Base-by-base conservation (phyloP, 441 rosid genomes). In the Pelargonium cotyledonis region DNA sequence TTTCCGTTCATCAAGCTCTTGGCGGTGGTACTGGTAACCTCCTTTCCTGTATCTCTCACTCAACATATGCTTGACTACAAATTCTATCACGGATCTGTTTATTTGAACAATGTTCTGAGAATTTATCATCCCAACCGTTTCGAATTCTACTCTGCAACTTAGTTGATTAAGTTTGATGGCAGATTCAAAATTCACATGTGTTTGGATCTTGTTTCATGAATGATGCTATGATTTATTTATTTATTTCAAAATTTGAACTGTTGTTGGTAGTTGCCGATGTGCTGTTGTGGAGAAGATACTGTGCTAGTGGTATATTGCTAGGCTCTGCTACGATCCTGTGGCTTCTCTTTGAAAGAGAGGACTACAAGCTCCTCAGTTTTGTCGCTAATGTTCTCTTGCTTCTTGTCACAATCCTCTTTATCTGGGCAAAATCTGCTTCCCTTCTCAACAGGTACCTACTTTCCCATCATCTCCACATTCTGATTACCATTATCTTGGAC, bases 401-500 rank as follows among this genome's bases (percentile, higher is more conserved):
- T 61, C 83, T 91, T 68, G 85, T 86, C 9, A 75, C 78, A 5
- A 81, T 87, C 71, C 89, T 94, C 83, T 94, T 94, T 83, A 71
- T 89, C 41, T 91, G 97, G 98, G 93, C 93, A 23, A 94, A 94
- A 85, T 94, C 98, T 73, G 98, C 98, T 76, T 77, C 85, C 46
- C 93, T 94, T 70, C 91, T 94, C 68, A 89, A 91, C 72, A 82
- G 98, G 98, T 92, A 72, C 15, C 58, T 69, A 65, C 23, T 6
- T 46, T 69, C 62, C 8, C 58, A 16, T 2, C 46, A 19, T 62
- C 4, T 38, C 57, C 40, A 26, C 14, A 40, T 65, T 6, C 6
- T 7, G 5, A 10, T 65, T 65, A 19, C 18, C 29, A 65, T 65
- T 21, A 2, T 26, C 6, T 16, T 38, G 40, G 68, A 19, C 2